Base-by-base conservation (phyloP, 768 basidiomycete genomes). In the Russula ochroleuca region DNA sequence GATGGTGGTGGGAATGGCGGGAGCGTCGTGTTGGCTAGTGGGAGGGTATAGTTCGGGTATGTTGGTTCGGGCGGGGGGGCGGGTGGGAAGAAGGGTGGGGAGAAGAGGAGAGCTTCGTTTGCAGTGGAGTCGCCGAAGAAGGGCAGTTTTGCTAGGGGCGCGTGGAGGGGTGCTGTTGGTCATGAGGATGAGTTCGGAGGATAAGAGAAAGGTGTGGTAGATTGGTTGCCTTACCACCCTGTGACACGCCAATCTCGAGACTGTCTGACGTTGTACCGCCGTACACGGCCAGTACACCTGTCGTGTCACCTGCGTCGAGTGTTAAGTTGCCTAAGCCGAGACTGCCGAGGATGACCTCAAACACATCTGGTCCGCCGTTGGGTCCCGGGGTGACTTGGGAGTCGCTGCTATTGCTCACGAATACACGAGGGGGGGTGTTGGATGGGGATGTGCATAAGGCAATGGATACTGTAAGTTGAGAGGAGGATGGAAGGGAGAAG, bases 41-140 rank as follows among this genome's bases (percentile, higher is more conserved):
- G 85, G 1, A 93, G 80, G 2, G 86, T 86, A 71, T 90, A 93
- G 69, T 92, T 92, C 13, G 91, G 91, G 69, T 81, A 93, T 28
- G 73, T 75, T 1, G 87, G 84, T 45, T 72, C 67, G 6, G 68
- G 57, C 0, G 67, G 31, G 1, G 70, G 64, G 13, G 76, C 63
- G 0, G 75, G 60, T 8, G 75, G 68, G 64, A 85, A 69, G 62
- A 73, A 85, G 0, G 81, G 73, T 9, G 83, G 81, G 0, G 91
- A 92, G 73, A 89, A 90, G 13, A 92, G 69, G 33, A 93, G 73
- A 0, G 83, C 88, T 70, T 89, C 84, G 56, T 85, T 88, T 7
- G 85, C 75, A 2, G 90, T 89, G 1, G 88, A 85, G 71, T 93
- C 91, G 3, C 87, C 88, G 2, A 92, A 74, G 7, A 88, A 73